A percentile compares a stretch with the other conserved stretches of the same genome.
These are phyloP conservation scores for Elsinoe necatrix DNA, from an alignment of 2,329 filamentous ascomycete genomes.

Conservation along the genomic window DNA sequence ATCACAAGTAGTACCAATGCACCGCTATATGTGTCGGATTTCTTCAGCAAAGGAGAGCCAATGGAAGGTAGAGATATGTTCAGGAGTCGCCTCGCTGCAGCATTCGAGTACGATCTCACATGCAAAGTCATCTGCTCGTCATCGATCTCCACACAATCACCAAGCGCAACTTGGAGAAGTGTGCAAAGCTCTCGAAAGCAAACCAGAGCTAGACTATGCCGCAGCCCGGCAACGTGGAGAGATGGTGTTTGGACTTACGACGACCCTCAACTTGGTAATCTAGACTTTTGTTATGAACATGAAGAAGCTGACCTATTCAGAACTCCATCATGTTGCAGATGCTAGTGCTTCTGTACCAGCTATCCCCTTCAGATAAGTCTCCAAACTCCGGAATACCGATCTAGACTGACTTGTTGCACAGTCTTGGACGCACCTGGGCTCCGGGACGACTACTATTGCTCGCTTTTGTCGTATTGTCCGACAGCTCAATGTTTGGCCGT, in stretches of 20 bases:
- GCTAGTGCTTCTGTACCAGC: constrained; percentile 38
- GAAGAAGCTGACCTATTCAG: too few species aligned
- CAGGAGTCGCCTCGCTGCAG: constrained; percentile 65
- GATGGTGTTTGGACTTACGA: constrained; percentile 36
- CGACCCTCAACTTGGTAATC: constrained; percentile 29
- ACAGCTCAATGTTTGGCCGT: constrained; percentile 72
- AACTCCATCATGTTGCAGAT: too few species aligned
- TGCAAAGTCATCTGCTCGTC: constrained; percentile 53
- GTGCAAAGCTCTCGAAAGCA: too few species aligned
- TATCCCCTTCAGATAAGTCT: constrained; percentile 65
- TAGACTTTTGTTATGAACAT: neutral
- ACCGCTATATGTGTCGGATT: constrained; percentile 52
- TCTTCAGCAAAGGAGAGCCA: constrained; percentile 36
- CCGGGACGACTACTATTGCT: constrained; percentile 95
- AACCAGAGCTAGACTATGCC: neutral
- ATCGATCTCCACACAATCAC: neutral
- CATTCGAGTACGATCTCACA: constrained; percentile 67
- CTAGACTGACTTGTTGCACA: constrained; percentile 39
- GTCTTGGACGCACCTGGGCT: constrained; percentile 81
- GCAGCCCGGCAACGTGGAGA: constrained; percentile 27
- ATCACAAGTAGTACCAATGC: constrained; percentile 66
- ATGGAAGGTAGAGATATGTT: constrained; percentile 57
- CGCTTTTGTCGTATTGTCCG: constrained; percentile 73
- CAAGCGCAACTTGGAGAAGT: too few species aligned
- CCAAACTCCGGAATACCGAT: neutral